Evolutionary conservation across 441 rosid genomes (phyloP).

Genomic region (Brassica hybrid): DNA sequence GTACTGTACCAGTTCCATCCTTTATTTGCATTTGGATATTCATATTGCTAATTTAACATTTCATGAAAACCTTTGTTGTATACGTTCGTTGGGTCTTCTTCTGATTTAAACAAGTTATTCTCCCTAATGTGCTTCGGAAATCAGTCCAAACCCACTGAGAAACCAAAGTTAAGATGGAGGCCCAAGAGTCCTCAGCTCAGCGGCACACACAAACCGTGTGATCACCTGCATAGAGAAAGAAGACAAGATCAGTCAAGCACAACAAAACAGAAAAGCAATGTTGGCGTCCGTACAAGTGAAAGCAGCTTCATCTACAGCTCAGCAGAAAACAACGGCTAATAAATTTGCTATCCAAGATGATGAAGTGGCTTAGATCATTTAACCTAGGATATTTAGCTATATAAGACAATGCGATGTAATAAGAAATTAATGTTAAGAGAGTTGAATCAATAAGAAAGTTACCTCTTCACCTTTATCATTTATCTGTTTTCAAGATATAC

Average conservation of each 20-base stretch:
- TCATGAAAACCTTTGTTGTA: background rate
- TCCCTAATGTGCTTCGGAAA: constrained; percentile 4
- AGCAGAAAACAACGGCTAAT: background rate
- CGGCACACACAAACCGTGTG: background rate
- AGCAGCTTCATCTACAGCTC: background rate
- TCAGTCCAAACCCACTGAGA: background rate
- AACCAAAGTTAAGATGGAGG: background rate
- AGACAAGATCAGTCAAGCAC: background rate
- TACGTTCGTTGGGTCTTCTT: background rate
- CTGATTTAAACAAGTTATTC: background rate
- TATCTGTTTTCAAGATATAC: background rate
- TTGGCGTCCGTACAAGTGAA: background rate
- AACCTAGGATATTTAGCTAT: background rate
- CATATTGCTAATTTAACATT: background rate
- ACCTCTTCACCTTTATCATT: background rate
- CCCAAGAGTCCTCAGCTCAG: background rate
- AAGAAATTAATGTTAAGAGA: background rate
- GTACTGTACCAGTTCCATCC: background rate
- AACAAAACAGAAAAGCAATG: background rate
- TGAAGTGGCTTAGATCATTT: background rate
- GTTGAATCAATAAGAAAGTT: background rate
- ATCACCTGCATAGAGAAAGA: background rate
- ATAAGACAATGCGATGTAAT: background rate
- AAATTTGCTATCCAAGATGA: background rate
- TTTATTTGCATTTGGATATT: constrained; percentile 9